phyloP scores from a whole-genome alignment of 23 red algal species.

The Gracilariopsis chorda region DNA sequence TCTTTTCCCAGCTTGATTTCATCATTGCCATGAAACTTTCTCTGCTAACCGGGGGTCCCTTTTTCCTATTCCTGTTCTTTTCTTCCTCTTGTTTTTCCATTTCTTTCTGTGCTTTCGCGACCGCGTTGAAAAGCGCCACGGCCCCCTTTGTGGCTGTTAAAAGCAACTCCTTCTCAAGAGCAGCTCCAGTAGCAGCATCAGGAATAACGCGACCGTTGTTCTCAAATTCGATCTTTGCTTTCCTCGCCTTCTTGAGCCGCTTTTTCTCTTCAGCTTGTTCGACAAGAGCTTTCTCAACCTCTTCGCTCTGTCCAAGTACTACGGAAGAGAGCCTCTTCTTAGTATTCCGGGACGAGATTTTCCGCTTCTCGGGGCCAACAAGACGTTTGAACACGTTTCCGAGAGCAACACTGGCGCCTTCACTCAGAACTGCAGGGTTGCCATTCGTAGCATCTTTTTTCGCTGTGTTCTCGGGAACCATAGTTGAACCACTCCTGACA shows the following conservation, averaged over 20 bases:
- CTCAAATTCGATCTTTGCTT: constrained; percentile 32
- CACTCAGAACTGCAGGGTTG: constrained; percentile 19
- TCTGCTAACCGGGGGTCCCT: constrained; percentile 43
- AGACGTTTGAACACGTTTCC: constrained; percentile 39
- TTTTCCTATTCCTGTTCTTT: not conserved
- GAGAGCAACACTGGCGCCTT: constrained; percentile 39
- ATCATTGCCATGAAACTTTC: constrained; percentile 74
- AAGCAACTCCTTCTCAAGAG: constrained; percentile 44
- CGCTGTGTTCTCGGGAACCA: not conserved
- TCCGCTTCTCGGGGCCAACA: not conserved
- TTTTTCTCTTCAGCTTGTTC: constrained; percentile 15
- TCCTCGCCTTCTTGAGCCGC: not conserved
- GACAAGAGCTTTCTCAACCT: constrained; percentile 27
- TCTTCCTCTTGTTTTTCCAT: not conserved
- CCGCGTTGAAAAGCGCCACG: constrained; percentile 75
- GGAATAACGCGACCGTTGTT: constrained; percentile 53
- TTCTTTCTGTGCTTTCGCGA: constrained; percentile 58
- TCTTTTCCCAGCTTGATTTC: constrained; percentile 9
- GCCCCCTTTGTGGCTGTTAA: constrained; percentile 57
- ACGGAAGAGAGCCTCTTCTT: constrained; percentile 11
- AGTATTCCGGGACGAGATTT: not conserved
- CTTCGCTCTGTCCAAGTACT: constrained; percentile 37
- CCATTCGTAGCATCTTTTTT: not conserved
- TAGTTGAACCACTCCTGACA: too few species aligned
- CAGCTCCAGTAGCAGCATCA: constrained; percentile 66